Base-by-base conservation (phyloP, 2,329 filamentous ascomycete genomes). In the Arthrobotrys musiformis region DNA sequence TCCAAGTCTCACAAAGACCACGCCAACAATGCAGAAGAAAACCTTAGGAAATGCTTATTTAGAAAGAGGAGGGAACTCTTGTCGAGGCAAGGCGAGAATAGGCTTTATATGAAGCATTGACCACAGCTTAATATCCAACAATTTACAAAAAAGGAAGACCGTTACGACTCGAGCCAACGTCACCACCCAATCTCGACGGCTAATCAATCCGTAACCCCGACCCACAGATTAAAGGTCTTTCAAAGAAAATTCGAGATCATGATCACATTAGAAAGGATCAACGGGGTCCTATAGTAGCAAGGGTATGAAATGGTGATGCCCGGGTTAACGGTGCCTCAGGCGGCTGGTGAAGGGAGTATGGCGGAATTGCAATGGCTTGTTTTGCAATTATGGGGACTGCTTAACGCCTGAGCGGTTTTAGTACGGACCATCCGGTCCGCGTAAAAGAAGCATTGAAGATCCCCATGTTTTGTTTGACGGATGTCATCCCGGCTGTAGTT, bases 401-500 rank as follows among this genome's bases (percentile, higher is more conserved):
- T 46, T n/a, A 48, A 17, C 22, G 33, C 52, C 26, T 50, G 52
- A 33, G 40, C 35, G 28, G 15, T 33, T 61, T 61, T 60, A 35
- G 44, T 70, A 66, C 73, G 73, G 73, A 66, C n/a, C 66, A 67
- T 77, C 46, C 73, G 73, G 73, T 61, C 73, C 73, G 73, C 61
- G 60, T 13, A 42, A 9, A 63, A 44, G 26, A 33, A 64, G 40
- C 58, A 44, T 33, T 40, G 44, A 61, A n/a, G 42, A 28, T 54
- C 48, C n/a, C 66, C 66, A 54, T 66, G 66, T 48, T 42, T 42
- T 61, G 73, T 77, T 77, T 77, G 73, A 67, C 73, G 73, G 73
- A 77, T 77, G 73, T 62, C 52, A 70, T 77, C 61, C 73, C 73
- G 73, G 73, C 58, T 77, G 64, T 50, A 67, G 73, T 77, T 77